phyloP scores from a whole-genome alignment of 2,329 filamentous ascomycete genomes.

The Amauroascus verrucosus region DNA sequence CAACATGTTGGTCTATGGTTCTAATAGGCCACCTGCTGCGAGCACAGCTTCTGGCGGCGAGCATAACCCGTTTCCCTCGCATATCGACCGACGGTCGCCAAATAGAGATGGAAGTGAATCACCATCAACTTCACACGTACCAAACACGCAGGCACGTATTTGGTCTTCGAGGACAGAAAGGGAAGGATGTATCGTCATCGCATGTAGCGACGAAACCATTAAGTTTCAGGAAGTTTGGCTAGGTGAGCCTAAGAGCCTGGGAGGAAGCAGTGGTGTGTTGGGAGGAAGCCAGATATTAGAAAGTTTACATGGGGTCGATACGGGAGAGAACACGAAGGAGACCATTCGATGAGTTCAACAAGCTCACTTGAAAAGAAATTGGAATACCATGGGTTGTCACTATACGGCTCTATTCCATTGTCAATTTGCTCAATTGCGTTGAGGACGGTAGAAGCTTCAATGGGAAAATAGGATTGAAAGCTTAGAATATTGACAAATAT shows the following conservation, averaged over 20 bases:
- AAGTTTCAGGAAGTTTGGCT: conserved; percentile 95
- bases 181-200: conserved; percentile 81
- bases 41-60: neutral
- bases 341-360: conserved; percentile 51
- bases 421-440: neutral
- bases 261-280: conserved; percentile 50
- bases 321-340: conserved; percentile 35
- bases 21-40: neutral
- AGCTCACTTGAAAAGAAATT: neutral
- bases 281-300: conserved; percentile 81
- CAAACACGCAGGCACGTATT: conserved; percentile 43
- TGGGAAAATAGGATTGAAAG: too few relatives aligned
- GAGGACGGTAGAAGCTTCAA: too few relatives aligned
- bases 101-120: neutral
- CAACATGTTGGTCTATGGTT: conserved; percentile 15
- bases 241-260: conserved; percentile 47
- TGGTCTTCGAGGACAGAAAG: conserved; percentile 48
- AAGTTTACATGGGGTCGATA: conserved; percentile 64
- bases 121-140: conserved; percentile 5
- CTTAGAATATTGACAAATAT: too few relatives aligned
- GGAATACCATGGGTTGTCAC: neutral
- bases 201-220: conserved; percentile 81
- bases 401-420: neutral
- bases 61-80: neutral
- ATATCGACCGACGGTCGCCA: neutral